phyloP scores from a whole-genome alignment of 306 rosid species.

The Pterocarpus macrocarpus region DNA sequence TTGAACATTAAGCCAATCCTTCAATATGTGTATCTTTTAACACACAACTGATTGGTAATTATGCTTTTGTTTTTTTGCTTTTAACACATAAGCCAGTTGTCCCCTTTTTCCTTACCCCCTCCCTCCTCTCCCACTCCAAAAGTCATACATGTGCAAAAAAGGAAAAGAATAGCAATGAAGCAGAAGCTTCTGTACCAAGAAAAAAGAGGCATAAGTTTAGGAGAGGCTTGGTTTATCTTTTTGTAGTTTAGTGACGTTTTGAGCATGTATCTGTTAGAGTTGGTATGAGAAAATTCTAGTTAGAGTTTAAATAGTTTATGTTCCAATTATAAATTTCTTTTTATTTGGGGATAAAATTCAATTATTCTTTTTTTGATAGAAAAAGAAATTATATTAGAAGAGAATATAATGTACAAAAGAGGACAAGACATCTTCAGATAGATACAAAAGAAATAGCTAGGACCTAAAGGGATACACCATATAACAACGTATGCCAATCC shows the following conservation, averaged over 20 bases:
- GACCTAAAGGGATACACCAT: too few relatives aligned
- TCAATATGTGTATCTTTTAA: not conserved
- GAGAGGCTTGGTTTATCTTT: conserved; percentile 7
- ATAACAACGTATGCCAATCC: too few relatives aligned
- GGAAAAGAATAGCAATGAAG: not conserved
- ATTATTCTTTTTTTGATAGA: too few relatives aligned
- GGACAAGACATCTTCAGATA: too few relatives aligned
- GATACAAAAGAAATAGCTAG: too few relatives aligned
- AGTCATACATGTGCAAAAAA: not conserved
- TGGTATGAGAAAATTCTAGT: conserved; percentile 11
- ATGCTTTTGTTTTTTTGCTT: conserved; percentile 8
- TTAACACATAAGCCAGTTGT: not conserved
- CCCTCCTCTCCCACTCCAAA: not conserved
- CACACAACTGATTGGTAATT: not conserved
- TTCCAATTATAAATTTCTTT: not conserved
- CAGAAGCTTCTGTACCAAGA: too few relatives aligned
- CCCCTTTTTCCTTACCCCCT: not conserved
- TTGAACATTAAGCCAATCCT: conserved; percentile 34
- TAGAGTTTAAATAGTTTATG: conserved; percentile 6
- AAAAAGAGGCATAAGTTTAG: not conserved
- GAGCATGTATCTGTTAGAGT: not conserved
- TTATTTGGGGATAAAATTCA: too few relatives aligned
- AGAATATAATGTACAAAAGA: too few relatives aligned
- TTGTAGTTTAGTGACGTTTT: conserved; percentile 2
- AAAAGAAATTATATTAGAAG: too few relatives aligned